A percentile compares a stretch with the other conserved stretches of the same genome.
These are phyloP conservation scores for Cicer pinnatifidum DNA, from an alignment of 306 rosid species.

Conservation along the genomic window DNA sequence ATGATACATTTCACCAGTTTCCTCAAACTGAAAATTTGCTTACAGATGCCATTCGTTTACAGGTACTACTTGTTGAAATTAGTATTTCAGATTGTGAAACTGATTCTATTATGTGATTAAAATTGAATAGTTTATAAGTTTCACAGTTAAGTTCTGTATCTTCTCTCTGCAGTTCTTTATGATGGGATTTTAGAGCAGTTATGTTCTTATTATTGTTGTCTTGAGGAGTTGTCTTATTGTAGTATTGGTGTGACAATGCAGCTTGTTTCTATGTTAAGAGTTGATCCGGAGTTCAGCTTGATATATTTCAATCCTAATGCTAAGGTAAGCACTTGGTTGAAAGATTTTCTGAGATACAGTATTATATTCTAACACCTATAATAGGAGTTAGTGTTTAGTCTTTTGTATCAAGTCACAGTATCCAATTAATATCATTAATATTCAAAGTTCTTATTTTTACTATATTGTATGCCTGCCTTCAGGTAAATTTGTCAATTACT, in stretches of 20 bases:
- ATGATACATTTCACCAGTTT: slow-evolving; percentile 48
- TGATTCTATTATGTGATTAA: slow-evolving; percentile 32
- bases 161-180: slow-evolving; percentile 22
- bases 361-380: background rate
- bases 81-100: background rate
- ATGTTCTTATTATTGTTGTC: slow-evolving; percentile 38
- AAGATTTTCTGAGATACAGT: background rate
- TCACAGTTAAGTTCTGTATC: slow-evolving; percentile 27
- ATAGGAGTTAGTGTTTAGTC: background rate
- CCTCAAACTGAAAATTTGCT: slow-evolving; percentile 55
- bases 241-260: slow-evolving; percentile 54
- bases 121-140: slow-evolving; percentile 15
- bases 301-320: slow-evolving; percentile 74
- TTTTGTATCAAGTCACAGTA: background rate
- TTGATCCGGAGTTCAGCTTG: slow-evolving; percentile 79
- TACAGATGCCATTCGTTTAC: slow-evolving; percentile 80
- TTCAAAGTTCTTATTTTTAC: background rate
- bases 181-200: slow-evolving; percentile 29
- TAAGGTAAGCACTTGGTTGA: slow-evolving; percentile 58
- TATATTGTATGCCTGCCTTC: slow-evolving; percentile 41
- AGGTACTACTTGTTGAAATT: slow-evolving; percentile 57
- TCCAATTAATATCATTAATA: background rate
- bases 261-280: slow-evolving; percentile 85
- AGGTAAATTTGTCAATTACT: slow-evolving; percentile 74
- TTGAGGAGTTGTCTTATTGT: slow-evolving; percentile 51